Evolutionary conservation across 1,284 basidiomycete species (phyloP).

Genomic region (Ganoderma sinense): DNA sequence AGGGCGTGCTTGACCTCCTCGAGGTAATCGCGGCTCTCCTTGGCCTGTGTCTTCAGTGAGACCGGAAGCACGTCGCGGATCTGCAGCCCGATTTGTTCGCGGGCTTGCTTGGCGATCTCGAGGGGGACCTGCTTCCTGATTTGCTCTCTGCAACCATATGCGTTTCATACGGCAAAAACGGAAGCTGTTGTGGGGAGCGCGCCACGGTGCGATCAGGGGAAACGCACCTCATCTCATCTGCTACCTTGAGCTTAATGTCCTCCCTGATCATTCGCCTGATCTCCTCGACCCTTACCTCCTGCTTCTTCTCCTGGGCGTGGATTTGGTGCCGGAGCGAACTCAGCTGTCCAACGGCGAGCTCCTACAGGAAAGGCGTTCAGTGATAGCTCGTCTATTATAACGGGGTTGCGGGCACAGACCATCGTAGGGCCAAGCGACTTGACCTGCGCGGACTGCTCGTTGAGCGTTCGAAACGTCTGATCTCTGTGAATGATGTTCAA

Average conservation of each 20-base stretch:
- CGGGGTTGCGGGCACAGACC: slow-evolving; percentile 32
- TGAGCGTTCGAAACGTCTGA: slow-evolving; percentile 39
- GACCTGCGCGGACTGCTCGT: slow-evolving; percentile 42
- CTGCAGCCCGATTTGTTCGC: slow-evolving; percentile 47
- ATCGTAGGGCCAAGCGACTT: slow-evolving; percentile 39
- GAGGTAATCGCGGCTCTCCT: slow-evolving; percentile 51
- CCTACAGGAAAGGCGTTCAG: slow-evolving; percentile 23
- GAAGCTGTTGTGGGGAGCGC: too few species aligned
- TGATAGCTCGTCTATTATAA: not conserved
- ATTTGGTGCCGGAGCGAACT: slow-evolving; percentile 40
- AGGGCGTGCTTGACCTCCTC: slow-evolving; percentile 51
- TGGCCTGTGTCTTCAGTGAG: slow-evolving; percentile 51
- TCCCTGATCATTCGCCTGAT: slow-evolving; percentile 46
- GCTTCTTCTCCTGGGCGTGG: slow-evolving; percentile 44
- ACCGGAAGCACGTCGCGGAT: slow-evolving; percentile 44
- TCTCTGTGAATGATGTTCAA: slow-evolving; percentile 31
- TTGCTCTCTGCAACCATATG: slow-evolving; percentile 36
- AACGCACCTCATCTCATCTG: slow-evolving; percentile 31
- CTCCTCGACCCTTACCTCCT: slow-evolving; percentile 41
- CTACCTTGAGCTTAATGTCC: slow-evolving; percentile 44
- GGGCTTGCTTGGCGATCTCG: slow-evolving; percentile 51
- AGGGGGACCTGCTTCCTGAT: slow-evolving; percentile 47
- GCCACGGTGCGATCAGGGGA: not conserved
- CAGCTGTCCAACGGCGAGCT: slow-evolving; percentile 45
- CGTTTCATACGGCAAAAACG: not conserved